Evolutionary conservation across 768 basidiomycete genomes (phyloP).

Genomic region (Lentinula guzmanii): DNA sequence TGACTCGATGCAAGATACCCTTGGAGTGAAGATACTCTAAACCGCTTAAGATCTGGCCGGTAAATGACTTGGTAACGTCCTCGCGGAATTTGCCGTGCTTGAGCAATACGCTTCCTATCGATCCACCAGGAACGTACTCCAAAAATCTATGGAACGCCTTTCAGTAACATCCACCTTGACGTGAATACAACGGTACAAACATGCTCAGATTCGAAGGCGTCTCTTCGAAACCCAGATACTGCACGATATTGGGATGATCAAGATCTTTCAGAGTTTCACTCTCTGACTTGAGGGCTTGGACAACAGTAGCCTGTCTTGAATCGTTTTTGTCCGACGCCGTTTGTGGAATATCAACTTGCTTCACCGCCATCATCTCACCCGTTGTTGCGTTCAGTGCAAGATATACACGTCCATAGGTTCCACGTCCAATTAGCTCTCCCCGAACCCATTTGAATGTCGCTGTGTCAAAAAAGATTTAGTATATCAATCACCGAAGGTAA

Average conservation of each 20-base stretch:
- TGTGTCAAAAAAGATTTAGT: conserved; percentile 17
- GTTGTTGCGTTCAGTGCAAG: conserved; percentile 94
- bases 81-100: conserved; percentile 93
- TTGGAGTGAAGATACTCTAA: conserved; percentile 89
- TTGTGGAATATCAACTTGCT: conserved; percentile 94
- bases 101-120: conserved; percentile 83
- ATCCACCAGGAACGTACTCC: conserved; percentile 98
- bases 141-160: conserved; percentile 63
- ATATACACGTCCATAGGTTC: conserved; percentile 95
- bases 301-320: conserved; percentile 73
- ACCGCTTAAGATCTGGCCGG: conserved; percentile 84
- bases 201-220: conserved; percentile 86
- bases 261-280: conserved; percentile 95
- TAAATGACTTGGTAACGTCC: conserved; percentile 88
- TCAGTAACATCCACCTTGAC: not conserved
- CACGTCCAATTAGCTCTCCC: conserved; percentile 95
- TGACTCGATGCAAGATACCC: conserved; percentile 87
- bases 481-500: not conserved
- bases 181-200: conserved; percentile 40
- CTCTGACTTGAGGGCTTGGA: conserved; percentile 91
- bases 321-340: conserved; percentile 91
- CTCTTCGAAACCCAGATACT: conserved; percentile 94
- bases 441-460: conserved; percentile 98
- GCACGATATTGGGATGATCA: conserved; percentile 96
- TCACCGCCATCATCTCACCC: conserved; percentile 98